A percentile compares a stretch with the other conserved stretches of the same genome.
phyloP scores from a whole-genome alignment of 192 early-diverging fungal species.

The Allomyces macrogynus region DNA sequence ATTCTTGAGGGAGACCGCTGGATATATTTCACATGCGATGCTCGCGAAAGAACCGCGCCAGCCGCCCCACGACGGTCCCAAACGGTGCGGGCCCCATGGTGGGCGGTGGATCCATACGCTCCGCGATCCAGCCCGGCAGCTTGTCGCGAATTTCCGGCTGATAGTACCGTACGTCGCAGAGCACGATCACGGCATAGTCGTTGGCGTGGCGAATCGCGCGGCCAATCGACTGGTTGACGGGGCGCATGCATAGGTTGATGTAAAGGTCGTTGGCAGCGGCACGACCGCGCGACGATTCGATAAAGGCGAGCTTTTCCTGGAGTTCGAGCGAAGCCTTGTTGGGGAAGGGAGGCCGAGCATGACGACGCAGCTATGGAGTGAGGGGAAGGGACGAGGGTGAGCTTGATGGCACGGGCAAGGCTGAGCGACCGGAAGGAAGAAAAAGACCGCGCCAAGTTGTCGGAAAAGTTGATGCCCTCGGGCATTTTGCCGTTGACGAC shows the following conservation, averaged over 20 bases:
- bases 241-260: slow-evolving; percentile 79
- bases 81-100: slow-evolving; percentile 22
- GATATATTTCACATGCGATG: no score
- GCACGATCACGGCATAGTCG: slow-evolving; percentile 67
- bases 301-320: slow-evolving; percentile 46
- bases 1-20: no score
- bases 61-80: slow-evolving; percentile 18
- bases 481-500: slow-evolving; percentile 83
- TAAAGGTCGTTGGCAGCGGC: slow-evolving; percentile 45
- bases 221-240: slow-evolving; percentile 80
- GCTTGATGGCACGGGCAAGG: no score
- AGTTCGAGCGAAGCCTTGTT: slow-evolving; percentile 57
- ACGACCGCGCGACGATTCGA: slow-evolving; percentile 14
- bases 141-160: slow-evolving; percentile 29
- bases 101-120: slow-evolving; percentile 4
- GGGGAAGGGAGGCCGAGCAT: slow-evolving; percentile 82
- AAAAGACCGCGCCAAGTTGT: slow-evolving; percentile 41
- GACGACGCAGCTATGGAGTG: slow-evolving; percentile 40
- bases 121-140: slow-evolving; percentile 53
- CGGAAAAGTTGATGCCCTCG: slow-evolving; percentile 84
- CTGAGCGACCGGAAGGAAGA: no score
- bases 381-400: neutral
- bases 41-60: slow-evolving; percentile 19
- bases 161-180: slow-evolving; percentile 55
- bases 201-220: slow-evolving; percentile 73